Conservation (phyloP, 2,329 filamentous ascomycete species). For the Karstenula rhodostoma region DNA sequence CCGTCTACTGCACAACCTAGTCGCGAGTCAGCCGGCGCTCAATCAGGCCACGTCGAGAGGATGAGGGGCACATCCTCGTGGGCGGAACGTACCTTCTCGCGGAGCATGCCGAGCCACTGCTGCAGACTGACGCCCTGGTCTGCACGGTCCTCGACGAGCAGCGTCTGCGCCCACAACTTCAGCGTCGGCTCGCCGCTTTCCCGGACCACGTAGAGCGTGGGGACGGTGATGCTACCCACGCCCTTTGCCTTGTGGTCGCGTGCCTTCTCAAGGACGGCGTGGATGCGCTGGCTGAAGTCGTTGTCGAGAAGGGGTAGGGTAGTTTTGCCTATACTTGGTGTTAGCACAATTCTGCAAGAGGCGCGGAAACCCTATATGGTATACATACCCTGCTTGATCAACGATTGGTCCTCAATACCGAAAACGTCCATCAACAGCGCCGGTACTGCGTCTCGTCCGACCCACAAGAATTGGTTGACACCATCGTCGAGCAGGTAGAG, state of each 20-base stretch:
- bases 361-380: no score
- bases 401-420: slow-evolving; percentile 80
- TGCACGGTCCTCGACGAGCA: slow-evolving; percentile 92
- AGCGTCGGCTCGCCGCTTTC: slow-evolving; percentile 96
- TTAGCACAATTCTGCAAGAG: background rate
- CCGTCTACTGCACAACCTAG: slow-evolving; percentile 47
- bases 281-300: slow-evolving; percentile 86
- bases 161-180: slow-evolving; percentile 95
- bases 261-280: slow-evolving; percentile 87
- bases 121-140: slow-evolving; percentile 92
- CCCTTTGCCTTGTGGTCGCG: slow-evolving; percentile 85
- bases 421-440: slow-evolving; percentile 91
- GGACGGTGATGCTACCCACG: slow-evolving; percentile 90
- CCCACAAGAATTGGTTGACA: slow-evolving; percentile 97
- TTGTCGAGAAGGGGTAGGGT: slow-evolving; percentile 87
- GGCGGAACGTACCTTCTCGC: slow-evolving; percentile 82
- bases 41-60: slow-evolving; percentile 33
- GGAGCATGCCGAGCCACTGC: slow-evolving; percentile 89
- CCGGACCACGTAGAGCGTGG: slow-evolving; percentile 90
- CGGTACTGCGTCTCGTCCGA: slow-evolving; percentile 90
- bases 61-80: slow-evolving; percentile 25
- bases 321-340: slow-evolving; percentile 68
- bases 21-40: slow-evolving; percentile 19
- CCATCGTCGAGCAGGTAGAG: slow-evolving; percentile 97
- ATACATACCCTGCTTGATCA: slow-evolving; percentile 74